Evolutionary conservation across 345 rosid species (phyloP), one percentile per base, ranked within the genome.

Genomic region (Noccaea caerulescens): DNA sequence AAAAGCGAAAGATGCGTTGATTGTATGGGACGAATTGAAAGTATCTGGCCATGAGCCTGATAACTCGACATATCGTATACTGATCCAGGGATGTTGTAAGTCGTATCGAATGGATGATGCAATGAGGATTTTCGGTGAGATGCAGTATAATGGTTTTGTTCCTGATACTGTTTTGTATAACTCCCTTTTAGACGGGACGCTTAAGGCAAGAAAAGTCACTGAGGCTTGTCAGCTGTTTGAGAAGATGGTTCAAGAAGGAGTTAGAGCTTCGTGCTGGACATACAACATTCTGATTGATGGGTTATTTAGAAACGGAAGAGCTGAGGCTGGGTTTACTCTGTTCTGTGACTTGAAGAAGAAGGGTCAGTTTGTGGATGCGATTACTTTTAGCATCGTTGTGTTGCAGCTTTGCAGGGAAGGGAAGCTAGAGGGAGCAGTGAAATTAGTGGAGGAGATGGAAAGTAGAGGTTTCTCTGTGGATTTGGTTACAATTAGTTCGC

Each of bases 261-360:
- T 89, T 20, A 81, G 85, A 80, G 86, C 99, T 27, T 79, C 99
- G 0, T 78, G 89, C 64, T 94, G 91, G 90, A 89, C 99, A 4
- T 89, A 86, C 74, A 94, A 91, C 76, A 87, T 89, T 78, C 67
- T 94, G 65, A 89, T 94, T 8, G 93, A 88, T 36, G 97, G 99
- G 18, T 83, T 94, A 68, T 89, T 86, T 72, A 80, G 80, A 80
- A 94, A 88, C 58, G 90, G 89, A 64, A 86, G 96, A 73, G 87
- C 78, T 0, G 89, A 86, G 78, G 97, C 93, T 43, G 97, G 84
- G 30, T 94, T 83, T 66, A 81, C 91, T 25, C 16, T 91, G 66
- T 94, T 94, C 68, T 85, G 89, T 79, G 90, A 91, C 57, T 75
- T 94, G 83, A 91, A 88, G 86, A 88, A 87, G 80, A 94, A 94